A percentile compares a stretch with the other conserved stretches of the same genome.
phyloP scores from a whole-genome alignment of 78 protist species.

The Ministeria vibrans region DNA sequence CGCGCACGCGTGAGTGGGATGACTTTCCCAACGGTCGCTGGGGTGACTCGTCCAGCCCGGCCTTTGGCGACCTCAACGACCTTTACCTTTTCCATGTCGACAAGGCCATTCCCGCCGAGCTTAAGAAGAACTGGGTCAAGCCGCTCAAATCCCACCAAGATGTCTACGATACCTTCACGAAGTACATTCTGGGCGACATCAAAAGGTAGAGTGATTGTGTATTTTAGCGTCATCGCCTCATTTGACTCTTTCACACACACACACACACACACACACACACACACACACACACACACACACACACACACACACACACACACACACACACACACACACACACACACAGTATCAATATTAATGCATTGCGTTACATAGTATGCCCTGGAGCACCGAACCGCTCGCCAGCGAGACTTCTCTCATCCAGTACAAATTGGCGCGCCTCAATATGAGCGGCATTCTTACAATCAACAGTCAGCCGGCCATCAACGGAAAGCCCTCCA shows the following conservation, averaged over 20 bases:
- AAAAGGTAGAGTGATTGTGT: constrained; percentile 56
- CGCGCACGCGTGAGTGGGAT: constrained; percentile 84
- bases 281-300: background rate
- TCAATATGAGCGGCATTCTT: constrained; percentile 71
- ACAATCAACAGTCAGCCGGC: constrained; percentile 93
- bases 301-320: background rate
- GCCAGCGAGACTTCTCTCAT: constrained; percentile 64
- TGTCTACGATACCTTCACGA: constrained; percentile 45
- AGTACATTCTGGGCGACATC: constrained; percentile 35
- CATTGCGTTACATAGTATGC: too few relatives aligned
- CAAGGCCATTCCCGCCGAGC: background rate
- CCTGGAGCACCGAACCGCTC: constrained; percentile 41
- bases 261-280: background rate
- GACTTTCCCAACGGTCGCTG: constrained; percentile 94
- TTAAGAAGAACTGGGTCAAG: constrained; percentile 23
- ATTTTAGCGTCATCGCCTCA: background rate
- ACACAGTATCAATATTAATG: background rate
- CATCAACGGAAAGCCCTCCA: constrained; percentile 77
- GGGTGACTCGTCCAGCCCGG: constrained; percentile 82
- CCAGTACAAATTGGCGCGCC: constrained; percentile 26
- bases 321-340: background rate
- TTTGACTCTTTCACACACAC: background rate
- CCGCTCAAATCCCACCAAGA: constrained; percentile 24
- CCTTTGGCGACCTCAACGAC: constrained; percentile 81
- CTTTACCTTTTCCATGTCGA: constrained; percentile 48